Evolutionary conservation across 2,329 filamentous ascomycete genomes (phyloP).

Genomic region (Juglanconis oblonga): DNA sequence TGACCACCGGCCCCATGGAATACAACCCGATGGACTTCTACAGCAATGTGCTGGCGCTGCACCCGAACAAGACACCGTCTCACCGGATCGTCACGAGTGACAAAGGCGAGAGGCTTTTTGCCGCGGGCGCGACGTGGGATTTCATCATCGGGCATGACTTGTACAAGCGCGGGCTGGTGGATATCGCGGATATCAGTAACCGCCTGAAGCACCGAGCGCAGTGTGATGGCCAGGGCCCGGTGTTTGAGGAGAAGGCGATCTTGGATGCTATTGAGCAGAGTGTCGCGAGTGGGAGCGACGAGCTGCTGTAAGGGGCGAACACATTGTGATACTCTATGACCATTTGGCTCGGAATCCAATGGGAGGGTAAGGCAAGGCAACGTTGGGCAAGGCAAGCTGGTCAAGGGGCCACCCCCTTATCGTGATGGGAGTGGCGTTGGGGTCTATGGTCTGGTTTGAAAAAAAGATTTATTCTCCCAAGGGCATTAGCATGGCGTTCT

Average conservation of each 20-base stretch:
- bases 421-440: neutral
- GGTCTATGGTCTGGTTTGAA: neutral
- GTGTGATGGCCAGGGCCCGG: conserved; percentile 85
- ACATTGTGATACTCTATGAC: neutral
- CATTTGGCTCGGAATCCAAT: neutral
- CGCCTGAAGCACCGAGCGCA: conserved; percentile 70
- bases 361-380: neutral
- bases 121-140: conserved; percentile 83
- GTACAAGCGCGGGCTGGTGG: conserved; percentile 73
- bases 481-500: neutral
- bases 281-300: conserved; percentile 73
- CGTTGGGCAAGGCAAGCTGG: neutral
- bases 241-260: conserved; percentile 77
- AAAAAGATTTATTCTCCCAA: neutral
- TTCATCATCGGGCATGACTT: conserved; percentile 78
- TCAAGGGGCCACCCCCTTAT: neutral
- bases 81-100: conserved; percentile 67
- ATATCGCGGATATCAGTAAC: conserved; percentile 79
- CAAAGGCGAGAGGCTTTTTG: conserved; percentile 67
- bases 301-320: conserved; percentile 49
- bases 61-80: conserved; percentile 60
- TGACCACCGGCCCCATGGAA: conserved; percentile 64
- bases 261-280: conserved; percentile 74
- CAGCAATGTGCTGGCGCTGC: conserved; percentile 57
- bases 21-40: conserved; percentile 74